A percentile compares a stretch with the other conserved stretches of the same genome.
These are phyloP conservation scores for Cladosporium halotolerans DNA, from an alignment of 2,329 filamentous ascomycete genomes.

Conservation along the genomic window DNA sequence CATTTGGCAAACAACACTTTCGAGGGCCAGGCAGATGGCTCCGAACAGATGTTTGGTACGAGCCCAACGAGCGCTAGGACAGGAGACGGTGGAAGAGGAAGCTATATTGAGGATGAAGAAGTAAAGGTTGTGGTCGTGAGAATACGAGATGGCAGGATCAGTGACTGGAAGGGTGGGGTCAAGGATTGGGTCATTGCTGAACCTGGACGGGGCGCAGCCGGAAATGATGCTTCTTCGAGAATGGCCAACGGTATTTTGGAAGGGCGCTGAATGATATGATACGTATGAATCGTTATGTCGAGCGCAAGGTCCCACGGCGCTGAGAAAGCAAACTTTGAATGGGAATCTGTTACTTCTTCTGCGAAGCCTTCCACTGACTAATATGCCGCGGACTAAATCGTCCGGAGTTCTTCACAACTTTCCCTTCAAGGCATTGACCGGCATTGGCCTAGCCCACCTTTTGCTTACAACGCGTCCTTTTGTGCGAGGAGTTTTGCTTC, in stretches of 20 bases:
- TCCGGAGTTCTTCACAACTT: too few species aligned
- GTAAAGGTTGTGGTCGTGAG: constrained; percentile 81
- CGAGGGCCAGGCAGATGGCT: constrained; percentile 16
- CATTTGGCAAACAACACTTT: constrained; percentile 86
- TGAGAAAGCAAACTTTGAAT: too few species aligned
- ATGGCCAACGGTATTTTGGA: constrained; percentile 9
- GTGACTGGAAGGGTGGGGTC: constrained; percentile 92
- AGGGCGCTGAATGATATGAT: neutral
- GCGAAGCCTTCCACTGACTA: too few species aligned
- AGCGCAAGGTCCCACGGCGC: too few species aligned
- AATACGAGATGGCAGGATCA: constrained; percentile 79
- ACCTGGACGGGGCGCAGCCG: neutral
- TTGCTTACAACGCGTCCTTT: too few species aligned
- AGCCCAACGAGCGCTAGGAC: constrained; percentile 22
- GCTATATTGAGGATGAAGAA: constrained; percentile 73
- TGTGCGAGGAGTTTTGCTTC: too few species aligned
- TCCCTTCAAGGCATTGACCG: too few species aligned
- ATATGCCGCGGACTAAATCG: too few species aligned
- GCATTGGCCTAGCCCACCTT: too few species aligned
- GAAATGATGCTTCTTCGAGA: neutral
- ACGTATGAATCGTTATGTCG: too few species aligned
- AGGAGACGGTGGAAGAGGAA: constrained; percentile 48
- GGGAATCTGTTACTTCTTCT: too few species aligned
- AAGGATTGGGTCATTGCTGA: constrained; percentile 58
- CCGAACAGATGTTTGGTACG: constrained; percentile 18